A percentile compares a stretch with the other conserved stretches of the same genome.
Evolutionary conservation across 108 stramenopile genomes (phyloP).

Genomic region (Nitzschia sp.): DNA sequence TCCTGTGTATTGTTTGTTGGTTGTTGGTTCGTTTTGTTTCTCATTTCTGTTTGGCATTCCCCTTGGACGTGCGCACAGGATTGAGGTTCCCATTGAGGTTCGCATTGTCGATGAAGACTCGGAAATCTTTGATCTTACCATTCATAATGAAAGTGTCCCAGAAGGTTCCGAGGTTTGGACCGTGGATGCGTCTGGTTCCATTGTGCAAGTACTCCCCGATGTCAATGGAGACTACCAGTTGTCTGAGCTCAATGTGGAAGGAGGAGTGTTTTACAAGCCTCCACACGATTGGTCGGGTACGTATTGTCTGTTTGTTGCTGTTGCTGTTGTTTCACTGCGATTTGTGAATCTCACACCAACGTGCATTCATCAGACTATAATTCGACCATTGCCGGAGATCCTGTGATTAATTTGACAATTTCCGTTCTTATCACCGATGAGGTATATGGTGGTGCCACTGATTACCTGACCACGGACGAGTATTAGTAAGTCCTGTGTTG

Average conservation of each 20-base stretch:
- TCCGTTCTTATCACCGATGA: slow-evolving; percentile 1
- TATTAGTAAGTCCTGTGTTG: slow-evolving; percentile 1
- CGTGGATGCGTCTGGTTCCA: not conserved
- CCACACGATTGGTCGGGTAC: slow-evolving; percentile 8
- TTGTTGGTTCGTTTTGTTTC: not conserved
- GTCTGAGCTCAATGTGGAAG: not conserved
- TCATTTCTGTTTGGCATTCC: too few relatives aligned
- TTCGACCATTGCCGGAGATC: not conserved
- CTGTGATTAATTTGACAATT: not conserved
- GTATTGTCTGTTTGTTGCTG: too few relatives aligned
- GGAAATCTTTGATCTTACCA: slow-evolving; percentile 1
- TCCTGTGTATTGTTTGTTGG: not conserved
- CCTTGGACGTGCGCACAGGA: not conserved
- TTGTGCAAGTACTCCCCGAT: not conserved
- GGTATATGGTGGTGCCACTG: not conserved
- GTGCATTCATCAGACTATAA: not conserved
- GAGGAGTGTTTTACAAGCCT: not conserved
- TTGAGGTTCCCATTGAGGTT: slow-evolving; percentile 7
- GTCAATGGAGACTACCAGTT: not conserved
- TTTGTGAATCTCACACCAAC: not conserved
- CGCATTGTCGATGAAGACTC: slow-evolving; percentile 3
- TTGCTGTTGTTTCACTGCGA: not conserved
- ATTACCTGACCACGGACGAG: not conserved
- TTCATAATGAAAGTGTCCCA: slow-evolving; percentile 1
- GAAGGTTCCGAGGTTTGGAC: slow-evolving; percentile 2